Evolutionary conservation across 192 early-diverging fungal genomes (phyloP).

Genomic region (Glomus cerebriforme): DNA sequence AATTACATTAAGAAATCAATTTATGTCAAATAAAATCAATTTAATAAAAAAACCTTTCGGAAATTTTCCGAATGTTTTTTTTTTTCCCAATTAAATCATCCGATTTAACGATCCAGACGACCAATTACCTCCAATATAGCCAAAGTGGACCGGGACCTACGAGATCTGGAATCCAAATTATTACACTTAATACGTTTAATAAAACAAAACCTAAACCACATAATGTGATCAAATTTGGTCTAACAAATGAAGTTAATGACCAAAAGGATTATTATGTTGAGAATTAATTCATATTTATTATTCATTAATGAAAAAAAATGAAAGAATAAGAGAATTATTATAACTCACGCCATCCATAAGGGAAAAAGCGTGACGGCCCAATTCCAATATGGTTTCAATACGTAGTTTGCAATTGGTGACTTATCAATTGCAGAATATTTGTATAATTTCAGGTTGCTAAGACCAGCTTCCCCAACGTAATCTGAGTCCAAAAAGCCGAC

Average conservation of each 20-base stretch:
- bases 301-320: constrained; percentile 2
- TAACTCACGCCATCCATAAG: constrained; percentile 90
- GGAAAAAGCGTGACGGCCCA: constrained; percentile 87
- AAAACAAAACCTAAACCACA: constrained; percentile 78
- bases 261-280: background rate
- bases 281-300: constrained; percentile 15
- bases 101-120: background rate
- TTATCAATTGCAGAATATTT: constrained; percentile 80
- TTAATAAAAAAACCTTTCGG: background rate
- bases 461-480: constrained; percentile 68
- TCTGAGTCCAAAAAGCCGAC: constrained; percentile 37
- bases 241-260: constrained; percentile 31
- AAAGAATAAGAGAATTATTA: background rate
- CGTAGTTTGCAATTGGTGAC: constrained; percentile 79
- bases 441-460: constrained; percentile 76
- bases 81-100: no score
- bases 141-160: constrained; percentile 69
- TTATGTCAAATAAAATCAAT: no score
- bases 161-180: constrained; percentile 69
- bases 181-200: constrained; percentile 69
- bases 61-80: constrained; percentile 15
- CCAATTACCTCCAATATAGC: constrained; percentile 57
- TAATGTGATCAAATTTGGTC: constrained; percentile 82
- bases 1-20: no score
- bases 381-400: constrained; percentile 89